phyloP scores from a whole-genome alignment of 192 early-diverging fungal genomes.

The Funneliformis mosseae region DNA sequence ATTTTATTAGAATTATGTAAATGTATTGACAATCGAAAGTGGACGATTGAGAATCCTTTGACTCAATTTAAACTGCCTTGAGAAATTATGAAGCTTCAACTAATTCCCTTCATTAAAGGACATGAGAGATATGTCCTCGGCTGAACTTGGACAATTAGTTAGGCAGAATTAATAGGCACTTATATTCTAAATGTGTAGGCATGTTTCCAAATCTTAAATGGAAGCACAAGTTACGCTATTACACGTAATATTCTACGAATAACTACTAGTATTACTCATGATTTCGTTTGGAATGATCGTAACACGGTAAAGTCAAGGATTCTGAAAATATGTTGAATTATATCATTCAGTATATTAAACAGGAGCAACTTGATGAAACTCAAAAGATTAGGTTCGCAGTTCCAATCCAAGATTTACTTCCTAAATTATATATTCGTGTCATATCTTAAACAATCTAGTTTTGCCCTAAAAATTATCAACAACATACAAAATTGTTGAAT shows the following conservation, averaged over 20 bases:
- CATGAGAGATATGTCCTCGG: conserved; percentile 81
- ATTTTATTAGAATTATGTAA: conserved; percentile 85
- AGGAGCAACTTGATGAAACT: conserved; percentile 66
- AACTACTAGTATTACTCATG: conserved; percentile 75
- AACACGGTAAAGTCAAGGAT: too few species aligned
- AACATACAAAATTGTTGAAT: conserved; percentile 90
- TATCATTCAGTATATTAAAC: conserved; percentile 84
- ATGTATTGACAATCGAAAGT: conserved; percentile 86
- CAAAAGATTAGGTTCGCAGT: conserved; percentile 84
- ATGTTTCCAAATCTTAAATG: conserved; percentile 86
- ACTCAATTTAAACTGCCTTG: conserved; percentile 79
- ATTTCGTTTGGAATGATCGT: conserved; percentile 95
- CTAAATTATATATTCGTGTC: conserved; percentile 91
- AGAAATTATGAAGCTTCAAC: conserved; percentile 75
- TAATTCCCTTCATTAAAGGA: conserved; percentile 57
- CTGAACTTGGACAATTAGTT: conserved; percentile 88
- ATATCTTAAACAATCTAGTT: conserved; percentile 93
- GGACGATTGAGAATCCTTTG: conserved; percentile 89
- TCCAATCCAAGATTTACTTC: conserved; percentile 86
- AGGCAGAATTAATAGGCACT: conserved; percentile 77
- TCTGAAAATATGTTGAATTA: conserved; percentile 83
- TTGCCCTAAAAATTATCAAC: conserved; percentile 86
- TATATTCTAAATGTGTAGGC: conserved; percentile 67
- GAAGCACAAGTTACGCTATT: conserved; percentile 83
- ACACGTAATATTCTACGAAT: conserved; percentile 90